Base-by-base conservation (phyloP, 129 eudicot species). In the Chrysanthemum seticuspe region DNA sequence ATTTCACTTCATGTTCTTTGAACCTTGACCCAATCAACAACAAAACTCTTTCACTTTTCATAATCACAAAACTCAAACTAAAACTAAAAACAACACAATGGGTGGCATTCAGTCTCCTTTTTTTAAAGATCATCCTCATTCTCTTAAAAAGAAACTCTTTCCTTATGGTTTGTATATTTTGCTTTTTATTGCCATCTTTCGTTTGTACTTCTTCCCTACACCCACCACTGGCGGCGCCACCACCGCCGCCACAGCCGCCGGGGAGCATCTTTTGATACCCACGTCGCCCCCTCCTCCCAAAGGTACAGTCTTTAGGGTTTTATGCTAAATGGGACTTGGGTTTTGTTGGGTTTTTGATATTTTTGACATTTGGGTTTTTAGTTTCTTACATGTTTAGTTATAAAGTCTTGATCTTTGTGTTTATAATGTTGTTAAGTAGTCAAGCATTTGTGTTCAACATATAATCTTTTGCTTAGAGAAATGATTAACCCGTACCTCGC, bases 161-260 rank as follows among this genome's bases (percentile, higher is more conserved):
- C 79, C 91, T 65, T 90, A 71, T 79, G 68, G 79, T 47, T 25
- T 94, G 13, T 88, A 77, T 68, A 81, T 85, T 66, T 69, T 90
- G 34, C 65, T 94, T 13, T 80, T 90, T 6, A 54, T 90, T 10
- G 79, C 83, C 72, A 65, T 90, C 45, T 25, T 87, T 80, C 89
- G 62, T 45, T 60, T 90, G 16, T 90, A 76, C 74, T 76, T 87
- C 64, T 82, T 78, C 79, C 92, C 90, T 49, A 48, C 82, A 10
- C 68, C 85, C 67, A 15, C 71, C 83, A 61, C 74, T 74, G 11
- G 62, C 85, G 7, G 54, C 80, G 56, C 86, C 66, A 55, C 58
- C 21, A 21, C 60, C 75, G 52, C 73, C 71, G 40, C 51, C 75
- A 40, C 47, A 15, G 53, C n/a, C 53, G 59, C 18, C 72, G 59